A percentile compares a stretch with the other conserved stretches of the same genome.
These are phyloP conservation scores for Penicillium sp. DNA, from an alignment of 2,329 filamentous ascomycete species.

Conservation along the genomic window DNA sequence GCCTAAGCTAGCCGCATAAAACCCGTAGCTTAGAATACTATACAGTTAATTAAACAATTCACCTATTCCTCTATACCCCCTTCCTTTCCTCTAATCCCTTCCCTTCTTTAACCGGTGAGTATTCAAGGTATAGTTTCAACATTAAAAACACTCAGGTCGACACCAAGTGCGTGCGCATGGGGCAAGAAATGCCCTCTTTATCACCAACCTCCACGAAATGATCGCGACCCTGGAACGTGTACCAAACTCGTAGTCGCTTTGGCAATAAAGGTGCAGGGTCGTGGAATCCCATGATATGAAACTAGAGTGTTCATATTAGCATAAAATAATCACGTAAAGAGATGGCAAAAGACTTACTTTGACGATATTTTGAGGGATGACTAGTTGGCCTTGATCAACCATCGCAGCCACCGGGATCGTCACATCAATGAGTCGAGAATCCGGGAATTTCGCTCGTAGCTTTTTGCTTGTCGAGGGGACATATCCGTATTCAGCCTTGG, in stretches of 20 bases:
- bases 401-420: slow-evolving; percentile 47
- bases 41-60: no score
- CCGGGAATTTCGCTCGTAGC: slow-evolving; percentile 18
- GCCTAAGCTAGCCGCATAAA: no score
- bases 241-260: slow-evolving; percentile 44
- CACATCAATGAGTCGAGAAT: slow-evolving; percentile 38
- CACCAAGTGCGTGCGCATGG: slow-evolving; percentile 40
- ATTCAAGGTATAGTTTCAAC: no score
- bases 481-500: slow-evolving; percentile 43
- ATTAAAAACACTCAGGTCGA: no score
- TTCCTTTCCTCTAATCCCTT: no score
- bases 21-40: no score
- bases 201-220: slow-evolving; percentile 41
- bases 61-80: no score
- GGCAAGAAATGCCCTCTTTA: slow-evolving; percentile 38
- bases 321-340: neutral
- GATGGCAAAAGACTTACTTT: slow-evolving; percentile 31
- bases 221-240: slow-evolving; percentile 39
- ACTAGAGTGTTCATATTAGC: slow-evolving; percentile 30
- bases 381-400: slow-evolving; percentile 43
- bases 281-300: slow-evolving; percentile 45
- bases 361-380: slow-evolving; percentile 34
- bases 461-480: slow-evolving; percentile 29
- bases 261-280: slow-evolving; percentile 44
- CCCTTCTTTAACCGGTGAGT: no score